phyloP scores from a whole-genome alignment of 768 basidiomycete species.

The Grammothele lineata region DNA sequence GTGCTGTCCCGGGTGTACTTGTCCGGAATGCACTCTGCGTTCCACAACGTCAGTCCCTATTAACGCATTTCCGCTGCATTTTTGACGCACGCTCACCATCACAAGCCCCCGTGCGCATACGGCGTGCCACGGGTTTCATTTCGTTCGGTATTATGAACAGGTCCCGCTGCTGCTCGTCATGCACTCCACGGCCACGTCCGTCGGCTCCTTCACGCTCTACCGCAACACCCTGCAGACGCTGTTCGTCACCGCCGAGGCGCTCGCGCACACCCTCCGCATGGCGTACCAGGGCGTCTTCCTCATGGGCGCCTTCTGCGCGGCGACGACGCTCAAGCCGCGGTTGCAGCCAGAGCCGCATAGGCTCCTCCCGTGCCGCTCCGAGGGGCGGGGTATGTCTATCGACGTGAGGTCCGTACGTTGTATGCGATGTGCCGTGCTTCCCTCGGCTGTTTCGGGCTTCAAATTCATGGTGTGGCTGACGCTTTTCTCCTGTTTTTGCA shows the following conservation, averaged over 20 bases:
- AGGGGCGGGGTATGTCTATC: slow-evolving; percentile 61
- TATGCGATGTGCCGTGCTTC: background rate
- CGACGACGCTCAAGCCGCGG: slow-evolving; percentile 63
- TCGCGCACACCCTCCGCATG: slow-evolving; percentile 63
- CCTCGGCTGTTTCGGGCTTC: too few species aligned
- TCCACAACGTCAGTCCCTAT: slow-evolving; percentile 58
- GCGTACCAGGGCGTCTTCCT: slow-evolving; percentile 84
- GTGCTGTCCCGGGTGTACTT: slow-evolving; percentile 35
- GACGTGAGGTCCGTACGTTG: slow-evolving; percentile 51
- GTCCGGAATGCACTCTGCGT: slow-evolving; percentile 56
- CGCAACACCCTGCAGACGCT: slow-evolving; percentile 73
- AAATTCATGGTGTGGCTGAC: slow-evolving; percentile 4
- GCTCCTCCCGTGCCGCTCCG: slow-evolving; percentile 41
- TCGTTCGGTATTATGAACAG: slow-evolving; percentile 32
- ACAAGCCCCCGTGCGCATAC: too few species aligned
- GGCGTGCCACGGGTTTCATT: too few species aligned
- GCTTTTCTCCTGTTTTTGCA: slow-evolving; percentile 27
- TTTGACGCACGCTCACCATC: too few species aligned
- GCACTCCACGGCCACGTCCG: slow-evolving; percentile 66
- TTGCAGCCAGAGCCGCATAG: slow-evolving; percentile 60
- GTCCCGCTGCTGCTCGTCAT: slow-evolving; percentile 71
- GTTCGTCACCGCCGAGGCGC: slow-evolving; percentile 57
- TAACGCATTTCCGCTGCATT: background rate
- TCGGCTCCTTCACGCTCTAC: slow-evolving; percentile 81
- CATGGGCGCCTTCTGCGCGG: slow-evolving; percentile 82